Evolutionary conservation across 1,284 basidiomycete genomes (phyloP).

Genomic region (Rhodotorula sp.): DNA sequence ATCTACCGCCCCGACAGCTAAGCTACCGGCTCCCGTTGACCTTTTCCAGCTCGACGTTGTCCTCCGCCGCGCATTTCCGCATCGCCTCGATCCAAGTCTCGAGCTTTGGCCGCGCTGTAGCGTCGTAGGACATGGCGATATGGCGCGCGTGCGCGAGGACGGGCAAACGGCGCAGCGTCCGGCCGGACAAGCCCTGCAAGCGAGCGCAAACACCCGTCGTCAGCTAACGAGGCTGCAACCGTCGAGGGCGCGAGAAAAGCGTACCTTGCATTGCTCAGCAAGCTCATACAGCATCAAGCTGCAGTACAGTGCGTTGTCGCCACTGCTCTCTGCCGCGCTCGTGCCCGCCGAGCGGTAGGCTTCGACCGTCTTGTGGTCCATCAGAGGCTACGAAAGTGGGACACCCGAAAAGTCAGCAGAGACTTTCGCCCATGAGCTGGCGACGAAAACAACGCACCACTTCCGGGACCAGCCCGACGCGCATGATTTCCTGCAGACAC

Average conservation of each 20-base stretch:
- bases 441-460: slow-evolving; percentile 20
- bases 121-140: slow-evolving; percentile 50
- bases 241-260: slow-evolving; percentile 37
- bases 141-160: slow-evolving; percentile 85
- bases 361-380: slow-evolving; percentile 41
- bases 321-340: background rate
- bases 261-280: slow-evolving; percentile 69
- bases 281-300: slow-evolving; percentile 64
- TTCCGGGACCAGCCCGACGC: slow-evolving; percentile 63
- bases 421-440: too few relatives aligned
- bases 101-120: slow-evolving; percentile 63
- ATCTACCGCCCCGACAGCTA: background rate
- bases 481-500: slow-evolving; percentile 76
- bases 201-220: too few relatives aligned
- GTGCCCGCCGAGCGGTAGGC: slow-evolving; percentile 22
- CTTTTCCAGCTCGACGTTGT: slow-evolving; percentile 43
- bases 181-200: slow-evolving; percentile 75
- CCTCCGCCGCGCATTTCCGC: slow-evolving; percentile 62
- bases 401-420: background rate
- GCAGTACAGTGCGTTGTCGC: slow-evolving; percentile 43
- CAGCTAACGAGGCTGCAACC: too few relatives aligned
- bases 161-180: slow-evolving; percentile 81
- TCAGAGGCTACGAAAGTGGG: slow-evolving; percentile 47
- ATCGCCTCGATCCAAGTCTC: slow-evolving; percentile 73
- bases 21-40: slow-evolving; percentile 20